These are phyloP conservation scores for Penicillium diatomitis DNA, from an alignment of 495 filamentous ascomycete species.

Conservation along the genomic window DNA sequence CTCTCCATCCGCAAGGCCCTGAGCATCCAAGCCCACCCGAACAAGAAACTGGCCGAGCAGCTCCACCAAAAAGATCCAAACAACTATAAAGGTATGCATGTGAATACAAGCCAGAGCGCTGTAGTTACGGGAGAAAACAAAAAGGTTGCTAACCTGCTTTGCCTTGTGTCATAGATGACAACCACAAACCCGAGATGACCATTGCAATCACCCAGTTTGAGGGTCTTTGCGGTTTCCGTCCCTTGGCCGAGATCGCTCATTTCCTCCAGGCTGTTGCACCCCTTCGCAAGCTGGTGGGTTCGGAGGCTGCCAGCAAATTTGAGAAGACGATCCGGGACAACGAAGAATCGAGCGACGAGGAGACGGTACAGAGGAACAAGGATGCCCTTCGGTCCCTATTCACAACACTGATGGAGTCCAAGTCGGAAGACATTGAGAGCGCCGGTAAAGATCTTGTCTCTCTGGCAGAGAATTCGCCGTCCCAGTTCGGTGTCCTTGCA, in stretches of 20 bases:
- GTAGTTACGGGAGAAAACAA: neutral
- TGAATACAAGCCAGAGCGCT: neutral
- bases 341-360: constrained; percentile 50
- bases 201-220: constrained; percentile 95
- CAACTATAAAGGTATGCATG: constrained; percentile 70
- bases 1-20: constrained; percentile 88
- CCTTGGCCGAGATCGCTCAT: constrained; percentile 73
- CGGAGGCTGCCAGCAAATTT: constrained; percentile 56
- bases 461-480: constrained; percentile 49
- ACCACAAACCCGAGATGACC: constrained; percentile 99
- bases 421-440: constrained; percentile 51
- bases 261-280: constrained; percentile 69
- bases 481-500: constrained; percentile 31
- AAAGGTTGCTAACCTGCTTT: neutral
- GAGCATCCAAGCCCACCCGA: constrained; percentile 94
- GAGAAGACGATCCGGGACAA: constrained; percentile 56
- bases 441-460: constrained; percentile 59
- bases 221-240: constrained; percentile 91
- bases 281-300: constrained; percentile 68
- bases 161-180: constrained; percentile 57
- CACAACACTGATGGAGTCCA: constrained; percentile 67
- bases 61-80: constrained; percentile 77
- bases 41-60: constrained; percentile 91
- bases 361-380: constrained; percentile 60
- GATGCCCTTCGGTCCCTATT: constrained; percentile 67